Percentiles rank a stretch among this genome's conserved stretches.
phyloP scores from a whole-genome alignment of 208 protist species.

The Phytomonas sp. region DNA sequence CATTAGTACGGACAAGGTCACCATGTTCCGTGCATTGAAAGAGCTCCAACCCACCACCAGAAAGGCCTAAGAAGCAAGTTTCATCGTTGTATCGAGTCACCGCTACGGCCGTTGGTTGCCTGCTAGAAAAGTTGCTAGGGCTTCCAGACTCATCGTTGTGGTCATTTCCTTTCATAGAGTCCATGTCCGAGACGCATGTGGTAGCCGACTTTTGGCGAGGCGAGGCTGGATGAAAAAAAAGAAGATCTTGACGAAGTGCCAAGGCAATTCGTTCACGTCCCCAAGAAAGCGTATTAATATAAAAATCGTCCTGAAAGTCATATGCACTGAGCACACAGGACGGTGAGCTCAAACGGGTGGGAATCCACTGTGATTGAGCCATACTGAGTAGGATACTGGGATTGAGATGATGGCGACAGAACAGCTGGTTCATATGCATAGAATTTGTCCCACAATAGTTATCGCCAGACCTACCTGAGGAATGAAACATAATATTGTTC shows the following conservation, averaged over 20 bases:
- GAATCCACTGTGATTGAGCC: constrained; percentile 26
- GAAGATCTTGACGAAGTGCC: constrained; percentile 48
- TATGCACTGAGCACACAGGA: constrained; percentile 68
- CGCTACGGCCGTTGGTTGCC: constrained; percentile 34
- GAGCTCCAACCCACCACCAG: constrained; percentile 41
- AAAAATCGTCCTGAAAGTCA: constrained; percentile 69
- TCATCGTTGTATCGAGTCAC: constrained; percentile 46
- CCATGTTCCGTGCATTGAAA: constrained; percentile 41
- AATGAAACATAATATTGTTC: neutral
- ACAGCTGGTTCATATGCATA: neutral
- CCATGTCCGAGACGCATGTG: constrained; percentile 13
- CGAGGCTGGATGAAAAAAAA: constrained; percentile 53
- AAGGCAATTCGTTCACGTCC: constrained; percentile 52
- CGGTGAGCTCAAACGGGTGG: constrained; percentile 62
- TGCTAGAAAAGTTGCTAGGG: constrained; percentile 1
- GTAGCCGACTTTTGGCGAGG: constrained; percentile 32
- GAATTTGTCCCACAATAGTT: neutral
- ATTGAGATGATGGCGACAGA: neutral
- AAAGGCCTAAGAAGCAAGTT: constrained; percentile 47
- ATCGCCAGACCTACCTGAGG: neutral
- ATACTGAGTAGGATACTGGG: neutral
- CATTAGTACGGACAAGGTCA: constrained; percentile 18
- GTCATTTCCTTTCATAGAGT: neutral
- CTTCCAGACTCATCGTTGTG: neutral
- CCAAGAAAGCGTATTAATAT: constrained; percentile 69